These are phyloP conservation scores for Paxillus rubicundulus DNA, from an alignment of 768 basidiomycete genomes.

Conservation along the genomic window DNA sequence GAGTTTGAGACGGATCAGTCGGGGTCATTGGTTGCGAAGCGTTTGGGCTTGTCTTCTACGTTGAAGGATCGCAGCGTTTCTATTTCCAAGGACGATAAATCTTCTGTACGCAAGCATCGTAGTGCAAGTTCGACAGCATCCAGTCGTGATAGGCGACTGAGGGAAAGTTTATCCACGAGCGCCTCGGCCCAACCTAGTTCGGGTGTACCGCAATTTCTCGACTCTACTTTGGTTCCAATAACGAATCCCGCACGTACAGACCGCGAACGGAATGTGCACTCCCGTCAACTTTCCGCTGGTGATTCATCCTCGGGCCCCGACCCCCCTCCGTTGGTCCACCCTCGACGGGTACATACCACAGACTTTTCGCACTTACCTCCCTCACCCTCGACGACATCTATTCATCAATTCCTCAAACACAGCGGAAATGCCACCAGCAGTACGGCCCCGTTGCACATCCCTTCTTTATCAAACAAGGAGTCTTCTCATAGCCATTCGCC, in stretches of 20 bases:
- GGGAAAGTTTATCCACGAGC: conserved; percentile 46
- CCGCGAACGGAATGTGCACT: conserved; percentile 44
- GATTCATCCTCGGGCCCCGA: conserved; percentile 61
- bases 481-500: conserved; percentile 41
- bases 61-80: conserved; percentile 26
- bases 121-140: conserved; percentile 61
- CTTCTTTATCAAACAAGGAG: conserved; percentile 40
- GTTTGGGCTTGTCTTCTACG: conserved; percentile 30
- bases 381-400: conserved; percentile 87
- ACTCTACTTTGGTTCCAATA: conserved; percentile 18
- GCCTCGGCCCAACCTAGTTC: conserved; percentile 35
- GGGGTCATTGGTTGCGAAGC: conserved; percentile 58
- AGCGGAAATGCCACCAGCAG: conserved; percentile 41
- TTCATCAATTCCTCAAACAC: conserved; percentile 76
- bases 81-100: conserved; percentile 47
- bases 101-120: conserved; percentile 60
- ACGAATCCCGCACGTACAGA: conserved; percentile 22
- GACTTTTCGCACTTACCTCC: conserved; percentile 91
- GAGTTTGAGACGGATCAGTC: conserved; percentile 80
- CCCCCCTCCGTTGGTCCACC: conserved; percentile 40
- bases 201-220: conserved; percentile 4
- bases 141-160: conserved; percentile 45
- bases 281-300: conserved; percentile 65
- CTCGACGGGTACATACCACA: conserved; percentile 63
- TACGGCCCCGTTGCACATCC: conserved; percentile 34